Evolutionary conservation across 2,329 filamentous ascomycete genomes (phyloP).

Genomic region (Neobulgaria alba): DNA sequence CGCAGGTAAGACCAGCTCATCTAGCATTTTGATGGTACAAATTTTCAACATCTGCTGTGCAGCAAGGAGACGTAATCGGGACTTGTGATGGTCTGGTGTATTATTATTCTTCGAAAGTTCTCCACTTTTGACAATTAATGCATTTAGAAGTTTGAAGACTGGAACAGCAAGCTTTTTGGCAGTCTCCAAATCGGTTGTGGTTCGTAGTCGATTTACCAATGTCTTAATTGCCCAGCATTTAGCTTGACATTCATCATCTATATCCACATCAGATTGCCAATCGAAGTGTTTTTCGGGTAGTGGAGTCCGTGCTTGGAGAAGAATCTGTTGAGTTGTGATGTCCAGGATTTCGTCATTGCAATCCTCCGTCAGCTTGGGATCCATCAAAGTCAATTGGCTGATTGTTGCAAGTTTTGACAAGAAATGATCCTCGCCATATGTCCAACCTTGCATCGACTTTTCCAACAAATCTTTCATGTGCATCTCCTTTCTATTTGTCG

Average conservation of each 20-base stretch:
- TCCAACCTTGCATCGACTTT: slow-evolving; percentile 65
- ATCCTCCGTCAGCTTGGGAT: slow-evolving; percentile 63
- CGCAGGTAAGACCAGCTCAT: slow-evolving; percentile 60
- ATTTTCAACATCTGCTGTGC: slow-evolving; percentile 78
- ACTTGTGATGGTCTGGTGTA: slow-evolving; percentile 70
- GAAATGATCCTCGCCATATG: slow-evolving; percentile 65
- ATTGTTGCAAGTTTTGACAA: slow-evolving; percentile 65
- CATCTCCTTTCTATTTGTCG: slow-evolving; percentile 67
- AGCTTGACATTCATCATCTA: slow-evolving; percentile 74
- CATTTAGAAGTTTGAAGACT: slow-evolving; percentile 72
- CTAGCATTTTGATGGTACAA: slow-evolving; percentile 66
- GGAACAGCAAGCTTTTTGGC: slow-evolving; percentile 53
- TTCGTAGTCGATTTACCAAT: slow-evolving; percentile 76
- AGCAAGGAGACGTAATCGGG: slow-evolving; percentile 72
- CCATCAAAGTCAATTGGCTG: slow-evolving; percentile 67
- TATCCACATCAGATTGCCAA: slow-evolving; percentile 59
- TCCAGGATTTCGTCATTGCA: slow-evolving; percentile 70
- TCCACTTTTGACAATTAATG: slow-evolving; percentile 65
- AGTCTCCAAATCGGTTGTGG: slow-evolving; percentile 39
- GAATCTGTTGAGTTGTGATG: slow-evolving; percentile 65
- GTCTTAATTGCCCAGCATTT: slow-evolving; percentile 80
- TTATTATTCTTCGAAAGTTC: slow-evolving; percentile 68
- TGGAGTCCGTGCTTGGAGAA: slow-evolving; percentile 61
- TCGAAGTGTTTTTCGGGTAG: slow-evolving; percentile 43
- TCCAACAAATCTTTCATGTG: slow-evolving; percentile 76